Evolutionary conservation across 345 rosid genomes (phyloP), one percentile per base, ranked within the genome.

Genomic region (Hibiscus tridactylites): DNA sequence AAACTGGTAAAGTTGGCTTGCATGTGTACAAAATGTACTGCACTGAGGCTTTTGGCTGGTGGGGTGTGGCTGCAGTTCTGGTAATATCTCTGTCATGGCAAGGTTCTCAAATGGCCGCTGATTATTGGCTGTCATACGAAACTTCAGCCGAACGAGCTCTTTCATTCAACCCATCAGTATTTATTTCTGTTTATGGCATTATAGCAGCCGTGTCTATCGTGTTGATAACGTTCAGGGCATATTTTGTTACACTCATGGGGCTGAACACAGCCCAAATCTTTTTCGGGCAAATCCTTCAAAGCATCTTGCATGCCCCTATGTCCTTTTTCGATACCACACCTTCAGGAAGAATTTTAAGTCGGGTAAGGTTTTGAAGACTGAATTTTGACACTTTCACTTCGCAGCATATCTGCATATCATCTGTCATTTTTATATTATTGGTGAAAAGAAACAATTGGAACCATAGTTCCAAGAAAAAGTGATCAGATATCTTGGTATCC

Each of bases 251-350:
- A 0, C 59, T 80, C 47, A 72, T 91, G 84, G 97, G 97, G 44
- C 93, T 94, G 61, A 86, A 84, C 82, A 91, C 98, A 0, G 86
- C 96, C 24, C 97, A 91, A 73, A 90, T 79, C 4, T 89, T 88
- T 79, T 91, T 94, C 63, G 49, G 73, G n/a, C 90, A 86, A 74
- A 91, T 95, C 64, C 96, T 95, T 79, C 75, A 71, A 49, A 91
- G 99, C 73, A 83, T 91, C 85, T 75, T 95, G 85, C 97, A 89
- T 12, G 97, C 99, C 15, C 97, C 99, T 19, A 91, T 91, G 93
- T 91, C 97, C 0, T 95, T 95, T 79, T 95, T 95, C 28, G 99
- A 95, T 74, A 91, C 99, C 73, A 95, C 97, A 12, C 97, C 99
- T 71, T 95, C 97, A 0, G 99, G 99, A 80, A 88, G 97, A 82